Percentiles rank a stretch among this genome's conserved stretches.
Conservation (phyloP, 805 yeast genomes). For the Kluyveromyces aestuarii region DNA sequence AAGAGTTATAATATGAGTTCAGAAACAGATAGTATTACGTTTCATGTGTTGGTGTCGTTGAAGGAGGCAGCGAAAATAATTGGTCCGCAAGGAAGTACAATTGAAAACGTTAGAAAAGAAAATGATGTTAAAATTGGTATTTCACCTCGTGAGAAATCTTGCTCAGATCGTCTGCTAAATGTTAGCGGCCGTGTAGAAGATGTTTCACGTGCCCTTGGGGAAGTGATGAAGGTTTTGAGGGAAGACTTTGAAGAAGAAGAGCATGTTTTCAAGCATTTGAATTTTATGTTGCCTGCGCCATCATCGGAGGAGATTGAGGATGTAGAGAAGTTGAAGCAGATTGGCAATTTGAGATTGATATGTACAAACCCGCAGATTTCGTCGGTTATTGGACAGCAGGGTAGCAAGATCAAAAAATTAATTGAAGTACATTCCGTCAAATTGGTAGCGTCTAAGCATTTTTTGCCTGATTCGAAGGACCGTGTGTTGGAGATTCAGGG, state of each 20-base stretch:
- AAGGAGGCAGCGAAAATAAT: constrained; percentile 87
- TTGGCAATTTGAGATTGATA: constrained; percentile 48
- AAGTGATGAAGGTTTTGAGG: constrained; percentile 46
- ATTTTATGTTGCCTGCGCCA: constrained; percentile 26
- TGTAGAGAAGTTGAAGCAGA: constrained; percentile 16
- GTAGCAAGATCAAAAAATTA: constrained; percentile 68
- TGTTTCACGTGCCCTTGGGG: constrained; percentile 59
- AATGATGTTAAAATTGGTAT: constrained; percentile 82
- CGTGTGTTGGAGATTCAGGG: constrained; percentile 86
- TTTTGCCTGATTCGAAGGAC: constrained; percentile 73
- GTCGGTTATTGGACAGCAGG: constrained; percentile 77
- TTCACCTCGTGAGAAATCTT: constrained; percentile 69
- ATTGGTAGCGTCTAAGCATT: constrained; percentile 82
- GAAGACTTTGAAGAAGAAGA: constrained; percentile 39
- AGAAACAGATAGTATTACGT: constrained; percentile 9
- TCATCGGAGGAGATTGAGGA: constrained; percentile 21
- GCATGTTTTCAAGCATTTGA: constrained; percentile 37
- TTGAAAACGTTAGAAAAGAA: constrained; percentile 63
- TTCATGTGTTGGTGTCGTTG: constrained; percentile 57
- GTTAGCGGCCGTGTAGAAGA: constrained; percentile 65
- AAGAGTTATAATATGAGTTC: background rate
- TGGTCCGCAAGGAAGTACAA: constrained; percentile 75
- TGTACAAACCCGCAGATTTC: constrained; percentile 85
- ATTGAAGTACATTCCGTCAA: constrained; percentile 52
- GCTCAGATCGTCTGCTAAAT: constrained; percentile 74